Base-by-base conservation (phyloP, 495 filamentous ascomycete species). In the Lepraria neglecta region DNA sequence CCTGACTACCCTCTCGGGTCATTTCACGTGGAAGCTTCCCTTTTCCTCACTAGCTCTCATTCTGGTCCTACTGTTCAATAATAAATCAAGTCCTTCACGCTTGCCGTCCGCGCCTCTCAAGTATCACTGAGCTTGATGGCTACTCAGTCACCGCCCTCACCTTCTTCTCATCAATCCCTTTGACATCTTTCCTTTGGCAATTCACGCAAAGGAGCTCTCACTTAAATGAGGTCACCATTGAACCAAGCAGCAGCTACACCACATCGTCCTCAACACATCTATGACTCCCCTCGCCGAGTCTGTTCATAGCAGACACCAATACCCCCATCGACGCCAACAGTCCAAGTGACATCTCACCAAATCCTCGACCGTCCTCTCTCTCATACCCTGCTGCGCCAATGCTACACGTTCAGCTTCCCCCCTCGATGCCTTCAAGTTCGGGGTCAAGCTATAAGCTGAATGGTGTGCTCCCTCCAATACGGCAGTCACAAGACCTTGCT, bases 21-120 rank as follows among this genome's bases (percentile, higher is more conserved):
- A 40, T 30, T 44, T 44, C 27, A 60, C 58, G 44, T 61, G 53
- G 46, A 50, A 53, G 42, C 55, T 66, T 55, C 52, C 61, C 51
- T 44, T 24, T 64, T 59, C 55, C 59, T 56, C 54, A 67, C 65
- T 67, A 67, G 65, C 65, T 58, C 59, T 64, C 65, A 67, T 67
- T 67, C 57, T 63, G 31, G n/a, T 14, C 35, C 57, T 46, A 44
- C 28, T 58, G 53, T 57, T 44, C 60, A 57, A 43, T 9, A 56
- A 45, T n/a, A n/a, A 14, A 30, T 33, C 19, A 57, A 52, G 33
- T 33, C n/a, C 45, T 30, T 45, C 19, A 44, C 31, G 19, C 53
- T 50, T 57, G 40, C 43, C 54, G 33, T 50, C 38, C 35, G 33
- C 50, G 38, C 55, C 40, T 65, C 56, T 35, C 21, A 58, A 53